Percentiles rank a stretch among this genome's conserved stretches.
Conservation (phyloP, 108 stramenopile genomes). For the Pseudonitzschia delicatissima region DNA sequence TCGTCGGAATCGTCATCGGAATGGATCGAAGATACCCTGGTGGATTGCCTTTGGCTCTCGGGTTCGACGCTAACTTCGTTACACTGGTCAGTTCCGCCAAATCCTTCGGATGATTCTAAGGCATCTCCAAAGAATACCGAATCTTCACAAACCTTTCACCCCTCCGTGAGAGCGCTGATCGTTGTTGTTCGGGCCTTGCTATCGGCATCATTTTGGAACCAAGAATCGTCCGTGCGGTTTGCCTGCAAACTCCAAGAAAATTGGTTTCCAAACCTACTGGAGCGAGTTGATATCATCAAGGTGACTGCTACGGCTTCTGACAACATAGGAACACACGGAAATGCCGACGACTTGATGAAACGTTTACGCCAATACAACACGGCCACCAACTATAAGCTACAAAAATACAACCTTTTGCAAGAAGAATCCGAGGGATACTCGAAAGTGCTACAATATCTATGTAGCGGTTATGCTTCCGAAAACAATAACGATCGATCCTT, state of each 20-base stretch:
- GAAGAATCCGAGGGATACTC: slow-evolving; percentile 96
- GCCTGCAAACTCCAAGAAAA: slow-evolving; percentile 9
- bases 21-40: slow-evolving; percentile 15
- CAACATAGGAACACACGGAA: not conserved
- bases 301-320: not conserved
- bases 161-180: not conserved
- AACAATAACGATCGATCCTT: not conserved
- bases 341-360: slow-evolving; percentile 39
- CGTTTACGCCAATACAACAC: slow-evolving; percentile 81
- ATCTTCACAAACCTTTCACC: not conserved
- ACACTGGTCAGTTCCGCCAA: not conserved
- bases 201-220: not conserved
- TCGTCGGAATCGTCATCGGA: not conserved
- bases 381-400: slow-evolving; percentile 82
- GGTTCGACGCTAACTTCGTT: slow-evolving; percentile 6
- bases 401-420: slow-evolving; percentile 88
- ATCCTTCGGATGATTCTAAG: too few species aligned
- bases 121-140: not conserved
- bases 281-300: not conserved
- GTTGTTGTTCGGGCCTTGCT: slow-evolving; percentile 1
- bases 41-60: slow-evolving; percentile 24
- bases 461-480: not conserved
- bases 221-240: not conserved
- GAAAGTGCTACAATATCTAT: slow-evolving; percentile 60
- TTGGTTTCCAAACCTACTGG: not conserved